Evolutionary conservation across 306 rosid genomes (phyloP).

Genomic region (Pyrus bretschneideri): DNA sequence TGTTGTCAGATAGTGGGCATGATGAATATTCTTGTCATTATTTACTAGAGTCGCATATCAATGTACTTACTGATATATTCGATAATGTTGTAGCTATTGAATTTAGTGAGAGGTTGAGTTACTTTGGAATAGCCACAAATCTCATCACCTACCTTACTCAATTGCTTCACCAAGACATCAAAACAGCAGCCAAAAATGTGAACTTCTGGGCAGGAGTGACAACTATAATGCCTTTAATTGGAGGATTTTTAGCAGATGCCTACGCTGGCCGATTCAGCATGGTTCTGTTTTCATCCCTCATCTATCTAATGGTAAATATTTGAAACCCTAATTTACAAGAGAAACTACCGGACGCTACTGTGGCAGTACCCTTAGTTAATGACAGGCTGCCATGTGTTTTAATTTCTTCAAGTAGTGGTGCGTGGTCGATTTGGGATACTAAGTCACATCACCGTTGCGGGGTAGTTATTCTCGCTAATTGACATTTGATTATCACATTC

Average conservation of each 20-base stretch:
- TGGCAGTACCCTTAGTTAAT: too few species aligned
- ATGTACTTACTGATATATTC: background rate
- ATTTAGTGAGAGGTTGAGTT: slow-evolving; percentile 80
- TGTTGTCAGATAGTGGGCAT: too few species aligned
- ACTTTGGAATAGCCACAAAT: slow-evolving; percentile 76
- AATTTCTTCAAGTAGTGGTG: too few species aligned
- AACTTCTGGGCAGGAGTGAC: slow-evolving; percentile 87
- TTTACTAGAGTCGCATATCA: background rate
- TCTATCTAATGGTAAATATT: slow-evolving; percentile 52
- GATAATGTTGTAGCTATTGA: slow-evolving; percentile 54
- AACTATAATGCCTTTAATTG: slow-evolving; percentile 69
- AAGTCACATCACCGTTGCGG: too few species aligned
- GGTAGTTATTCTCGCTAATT: too few species aligned
- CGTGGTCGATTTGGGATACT: too few species aligned
- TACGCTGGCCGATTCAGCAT: slow-evolving; percentile 72
- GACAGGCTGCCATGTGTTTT: too few species aligned
- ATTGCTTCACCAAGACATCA: slow-evolving; percentile 67
- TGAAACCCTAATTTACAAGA: background rate
- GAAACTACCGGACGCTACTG: too few species aligned
- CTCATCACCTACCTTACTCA: slow-evolving; percentile 67
- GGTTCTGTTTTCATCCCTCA: slow-evolving; percentile 44
- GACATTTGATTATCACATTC: too few species aligned
- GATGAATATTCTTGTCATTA: background rate
- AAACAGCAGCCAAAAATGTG: slow-evolving; percentile 76
- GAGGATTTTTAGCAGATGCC: slow-evolving; percentile 91